These are phyloP conservation scores for Mycena latifolia DNA, from an alignment of 768 basidiomycete genomes.

Conservation along the genomic window DNA sequence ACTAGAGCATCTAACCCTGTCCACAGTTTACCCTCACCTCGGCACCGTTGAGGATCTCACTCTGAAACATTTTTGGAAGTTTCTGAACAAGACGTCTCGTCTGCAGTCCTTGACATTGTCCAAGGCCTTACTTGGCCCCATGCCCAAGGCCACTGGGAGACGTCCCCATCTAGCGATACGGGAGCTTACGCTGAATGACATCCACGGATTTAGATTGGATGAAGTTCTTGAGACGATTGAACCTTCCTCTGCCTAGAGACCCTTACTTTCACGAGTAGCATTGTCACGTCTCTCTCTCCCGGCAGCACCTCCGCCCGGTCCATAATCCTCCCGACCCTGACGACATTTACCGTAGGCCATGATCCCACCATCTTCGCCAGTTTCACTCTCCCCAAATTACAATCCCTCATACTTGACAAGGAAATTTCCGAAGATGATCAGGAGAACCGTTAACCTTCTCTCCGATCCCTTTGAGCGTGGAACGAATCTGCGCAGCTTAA, in stretches of 20 bases:
- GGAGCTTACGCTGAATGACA: background rate
- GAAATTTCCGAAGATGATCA: background rate
- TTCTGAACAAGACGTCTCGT: slow-evolving; percentile 3
- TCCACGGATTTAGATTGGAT: background rate
- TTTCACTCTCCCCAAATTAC: slow-evolving; percentile 18
- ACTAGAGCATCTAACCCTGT: slow-evolving; percentile 11
- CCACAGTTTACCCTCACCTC: background rate
- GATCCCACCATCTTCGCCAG: slow-evolving; percentile 2
- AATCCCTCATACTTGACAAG: slow-evolving; percentile 10
- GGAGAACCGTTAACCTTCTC: background rate
- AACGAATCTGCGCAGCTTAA: slow-evolving; percentile 6
- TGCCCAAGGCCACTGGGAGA: background rate
- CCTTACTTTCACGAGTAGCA: background rate
- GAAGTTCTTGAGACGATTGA: slow-evolving; percentile 4
- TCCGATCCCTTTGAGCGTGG: slow-evolving; percentile 22
- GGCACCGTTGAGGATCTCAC: too few relatives aligned
- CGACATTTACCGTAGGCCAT: slow-evolving; percentile 1
- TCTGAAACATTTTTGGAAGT: slow-evolving; percentile 6
- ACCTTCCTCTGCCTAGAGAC: slow-evolving; percentile 13
- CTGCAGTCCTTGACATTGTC: slow-evolving; percentile 18
- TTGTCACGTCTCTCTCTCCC: background rate
- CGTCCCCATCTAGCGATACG: background rate
- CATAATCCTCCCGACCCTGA: slow-evolving; percentile 14
- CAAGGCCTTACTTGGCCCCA: background rate
- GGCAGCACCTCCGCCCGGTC: background rate